phyloP scores from a whole-genome alignment of 140 eudicot species.

The Stevia rebaudiana region DNA sequence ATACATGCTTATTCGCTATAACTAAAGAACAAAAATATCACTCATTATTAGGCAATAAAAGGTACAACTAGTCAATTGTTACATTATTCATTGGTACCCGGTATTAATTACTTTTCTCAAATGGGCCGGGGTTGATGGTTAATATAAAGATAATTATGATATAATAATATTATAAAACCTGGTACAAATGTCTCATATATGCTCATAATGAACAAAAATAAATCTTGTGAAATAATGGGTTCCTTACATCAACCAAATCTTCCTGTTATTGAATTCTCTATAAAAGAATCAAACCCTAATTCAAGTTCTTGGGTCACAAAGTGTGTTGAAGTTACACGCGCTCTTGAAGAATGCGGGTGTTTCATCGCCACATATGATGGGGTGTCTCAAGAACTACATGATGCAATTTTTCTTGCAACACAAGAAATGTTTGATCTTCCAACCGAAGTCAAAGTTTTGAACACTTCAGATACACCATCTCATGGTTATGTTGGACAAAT shows the following conservation, averaged over 20 bases:
- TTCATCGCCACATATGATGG: constrained; percentile 35
- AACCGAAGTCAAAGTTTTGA: constrained; percentile 29
- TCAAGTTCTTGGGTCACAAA: constrained; percentile 38
- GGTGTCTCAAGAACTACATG: constrained; percentile 39
- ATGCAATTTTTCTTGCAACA: constrained; percentile 40
- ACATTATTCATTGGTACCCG: neutral
- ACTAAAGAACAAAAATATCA: neutral
- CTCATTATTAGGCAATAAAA: neutral
- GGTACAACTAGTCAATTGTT: neutral
- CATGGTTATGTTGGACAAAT: constrained; percentile 63
- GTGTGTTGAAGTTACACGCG: constrained; percentile 33
- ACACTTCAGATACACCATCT: constrained; percentile 43
- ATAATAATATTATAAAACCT: neutral
- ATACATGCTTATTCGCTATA: neutral
- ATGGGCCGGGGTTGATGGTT: neutral
- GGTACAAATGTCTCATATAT: neutral
- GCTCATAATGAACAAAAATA: neutral
- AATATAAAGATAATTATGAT: too few species aligned
- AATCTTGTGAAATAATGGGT: constrained; percentile 23
- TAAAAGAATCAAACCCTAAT: constrained; percentile 9
- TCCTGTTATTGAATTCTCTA: constrained; percentile 39
- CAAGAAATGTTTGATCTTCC: constrained; percentile 52
- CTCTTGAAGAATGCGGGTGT: constrained; percentile 58
- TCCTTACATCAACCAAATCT: constrained; percentile 29
- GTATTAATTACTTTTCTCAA: neutral